Conservation (phyloP, 2,329 filamentous ascomycete genomes). For the Blastomyces silverae region DNA sequence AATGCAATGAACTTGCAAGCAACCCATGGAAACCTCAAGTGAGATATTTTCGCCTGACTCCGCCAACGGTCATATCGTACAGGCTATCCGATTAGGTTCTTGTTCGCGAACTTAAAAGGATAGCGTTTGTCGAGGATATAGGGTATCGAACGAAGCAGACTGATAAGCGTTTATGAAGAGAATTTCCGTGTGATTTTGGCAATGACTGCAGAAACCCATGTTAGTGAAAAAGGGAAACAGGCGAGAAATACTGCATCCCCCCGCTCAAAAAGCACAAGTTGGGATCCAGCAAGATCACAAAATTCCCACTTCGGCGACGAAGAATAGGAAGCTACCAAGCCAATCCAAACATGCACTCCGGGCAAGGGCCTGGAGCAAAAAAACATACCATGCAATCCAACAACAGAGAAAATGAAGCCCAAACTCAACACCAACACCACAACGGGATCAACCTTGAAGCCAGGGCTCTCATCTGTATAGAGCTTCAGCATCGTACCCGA, state of each 20-base stretch:
- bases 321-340: background rate
- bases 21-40: background rate
- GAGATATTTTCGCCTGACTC: background rate
- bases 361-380: background rate
- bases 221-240: conserved; percentile 18
- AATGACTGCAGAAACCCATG: conserved; percentile 58
- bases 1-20: conserved; percentile 7
- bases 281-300: background rate
- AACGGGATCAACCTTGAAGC: conserved; percentile 94
- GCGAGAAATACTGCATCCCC: background rate
- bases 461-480: conserved; percentile 97
- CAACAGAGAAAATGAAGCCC: conserved; percentile 98
- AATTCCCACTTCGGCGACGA: background rate
- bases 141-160: conserved; percentile 12
- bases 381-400: conserved; percentile 85
- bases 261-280: background rate
- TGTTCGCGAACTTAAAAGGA: background rate
- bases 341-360: conserved; percentile 4
- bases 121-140: background rate
- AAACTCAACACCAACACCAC: conserved; percentile 93
- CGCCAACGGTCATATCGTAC: conserved; percentile 9
- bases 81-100: background rate
- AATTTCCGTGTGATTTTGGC: conserved; percentile 91
- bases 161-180: conserved; percentile 44
- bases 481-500: conserved; percentile 98